Evolutionary conservation across 495 filamentous ascomycete species (phyloP).

Genomic region (Talaromyces borbonicus): DNA sequence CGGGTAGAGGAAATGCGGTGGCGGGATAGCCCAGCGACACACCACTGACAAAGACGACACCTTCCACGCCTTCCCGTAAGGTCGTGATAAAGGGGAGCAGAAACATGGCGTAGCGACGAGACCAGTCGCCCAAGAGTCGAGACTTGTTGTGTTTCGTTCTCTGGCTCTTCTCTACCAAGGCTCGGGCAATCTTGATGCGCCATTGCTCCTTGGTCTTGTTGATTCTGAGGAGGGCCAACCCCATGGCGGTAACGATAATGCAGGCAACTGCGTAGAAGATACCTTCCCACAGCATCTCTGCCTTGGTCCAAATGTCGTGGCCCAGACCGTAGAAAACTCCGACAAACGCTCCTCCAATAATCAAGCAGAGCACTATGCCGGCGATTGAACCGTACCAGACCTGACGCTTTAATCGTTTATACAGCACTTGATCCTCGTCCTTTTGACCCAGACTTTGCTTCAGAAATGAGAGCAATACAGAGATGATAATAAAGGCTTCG

Average conservation of each 20-base stretch:
- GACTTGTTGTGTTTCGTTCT: conserved; percentile 13
- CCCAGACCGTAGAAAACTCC: conserved; percentile 69
- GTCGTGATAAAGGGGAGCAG: conserved; percentile 73
- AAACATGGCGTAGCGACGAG: conserved; percentile 60
- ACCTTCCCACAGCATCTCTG: conserved; percentile 73
- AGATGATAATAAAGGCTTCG: conserved; percentile 73
- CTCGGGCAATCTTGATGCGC: conserved; percentile 63
- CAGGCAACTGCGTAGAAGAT: conserved; percentile 59
- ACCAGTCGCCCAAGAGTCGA: conserved; percentile 5
- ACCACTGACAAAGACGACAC: conserved; percentile 71
- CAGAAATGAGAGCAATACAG: conserved; percentile 70
- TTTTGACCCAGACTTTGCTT: conserved; percentile 61
- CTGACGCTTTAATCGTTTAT: conserved; percentile 64
- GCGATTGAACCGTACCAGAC: conserved; percentile 59
- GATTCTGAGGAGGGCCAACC: conserved; percentile 68
- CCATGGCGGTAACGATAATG: conserved; percentile 70
- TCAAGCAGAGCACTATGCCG: conserved; percentile 57
- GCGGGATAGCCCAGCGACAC: conserved; percentile 69
- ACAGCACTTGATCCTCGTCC: conserved; percentile 41
- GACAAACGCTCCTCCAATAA: conserved; percentile 64
- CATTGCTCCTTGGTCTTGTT: conserved; percentile 81
- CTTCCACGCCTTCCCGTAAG: conserved; percentile 75
- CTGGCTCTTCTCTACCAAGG: conserved; percentile 44
- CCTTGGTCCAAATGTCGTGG: conserved; percentile 49
- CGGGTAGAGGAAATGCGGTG: conserved; percentile 61